Base-by-base conservation (phyloP, 1,284 basidiomycete species). In the Leccinum laetum region DNA sequence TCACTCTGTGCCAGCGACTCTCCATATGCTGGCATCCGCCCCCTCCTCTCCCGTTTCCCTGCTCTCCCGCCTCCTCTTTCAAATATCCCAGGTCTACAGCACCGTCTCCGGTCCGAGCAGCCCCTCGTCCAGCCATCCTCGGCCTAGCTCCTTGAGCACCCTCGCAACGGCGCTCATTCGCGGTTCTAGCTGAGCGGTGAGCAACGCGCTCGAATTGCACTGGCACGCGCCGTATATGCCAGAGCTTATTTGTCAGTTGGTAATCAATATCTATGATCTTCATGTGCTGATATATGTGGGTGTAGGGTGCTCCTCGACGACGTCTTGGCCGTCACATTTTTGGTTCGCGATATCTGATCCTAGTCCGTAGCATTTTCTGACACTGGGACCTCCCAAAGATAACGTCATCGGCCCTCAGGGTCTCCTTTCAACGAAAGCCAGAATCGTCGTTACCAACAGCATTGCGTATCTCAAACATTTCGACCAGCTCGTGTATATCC, bases 371-470 rank as follows among this genome's bases (percentile, higher is more conserved):
- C 26, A 4, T 35, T 10, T 1, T 58, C 59, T 68, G n/a, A 71
- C 44, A 10, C 37, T 5, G 1, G 5, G 0, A 6, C 26, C 58
- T 24, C 62, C 78, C 2, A 78, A 57, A 89, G 94, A 97, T 71
- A 83, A 93, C 58, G 94, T 98, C 39, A 92, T 98, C 65, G 96
- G 96, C 3, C 95, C 96, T 2, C 81, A 88, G 62, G 96, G 96
- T 64, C 73, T 99, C 3, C 87, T 99, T 35, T 86, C 91, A 16
- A 86, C 86, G 52, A 97, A 97, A 78, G 95, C 95, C 5, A 84
- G 96, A 29, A 84, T 98, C 61, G 80, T 98, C 3, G 94, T 96
- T 65, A 97, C 95, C 21, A 96, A 98, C 78, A 91, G 91, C 58
- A 90, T 98, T 52, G 86, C 94, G 16, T 96, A 93, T 74, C 82